Percentiles rank a stretch among this genome's conserved stretches.
Evolutionary conservation across 1,139 yeast species (phyloP).

Genomic region (Arxiozyma slooffiae): DNA sequence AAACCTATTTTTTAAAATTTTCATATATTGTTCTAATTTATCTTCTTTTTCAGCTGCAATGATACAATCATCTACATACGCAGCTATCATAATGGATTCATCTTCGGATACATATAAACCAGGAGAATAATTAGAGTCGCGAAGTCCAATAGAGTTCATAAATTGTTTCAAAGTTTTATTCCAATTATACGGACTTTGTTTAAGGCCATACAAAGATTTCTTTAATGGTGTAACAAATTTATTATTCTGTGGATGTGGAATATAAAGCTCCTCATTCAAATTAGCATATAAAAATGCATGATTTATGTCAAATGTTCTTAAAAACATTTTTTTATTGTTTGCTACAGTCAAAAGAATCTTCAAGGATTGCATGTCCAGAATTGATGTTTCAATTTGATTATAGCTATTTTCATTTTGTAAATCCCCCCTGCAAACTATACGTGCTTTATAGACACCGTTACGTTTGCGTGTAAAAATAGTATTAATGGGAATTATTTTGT

Average conservation of each 20-base stretch:
- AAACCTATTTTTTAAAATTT: conserved; percentile 1
- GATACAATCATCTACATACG: conserved; percentile 5
- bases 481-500: conserved; percentile 1
- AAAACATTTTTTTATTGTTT: conserved; percentile 4
- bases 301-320: conserved; percentile 5
- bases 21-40: background rate
- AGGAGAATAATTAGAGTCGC: conserved; percentile 3
- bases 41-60: conserved; percentile 4
- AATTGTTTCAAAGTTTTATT: conserved; percentile 5
- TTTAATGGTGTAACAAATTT: conserved; percentile 2
- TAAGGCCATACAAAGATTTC: conserved; percentile 7
- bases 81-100: background rate
- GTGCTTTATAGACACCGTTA: background rate
- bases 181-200: conserved; percentile 5
- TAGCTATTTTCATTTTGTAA: background rate
- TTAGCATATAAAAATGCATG: conserved; percentile 6
- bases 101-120: conserved; percentile 3
- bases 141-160: conserved; percentile 1
- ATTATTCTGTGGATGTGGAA: conserved; percentile 1
- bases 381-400: background rate
- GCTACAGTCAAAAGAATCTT: conserved; percentile 5
- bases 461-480: background rate
- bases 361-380: conserved; percentile 2
- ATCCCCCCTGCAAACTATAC: conserved; percentile 2
- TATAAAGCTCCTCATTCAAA: conserved; percentile 4